phyloP scores from a whole-genome alignment of 805 yeast species.

The Candida insectalens region DNA sequence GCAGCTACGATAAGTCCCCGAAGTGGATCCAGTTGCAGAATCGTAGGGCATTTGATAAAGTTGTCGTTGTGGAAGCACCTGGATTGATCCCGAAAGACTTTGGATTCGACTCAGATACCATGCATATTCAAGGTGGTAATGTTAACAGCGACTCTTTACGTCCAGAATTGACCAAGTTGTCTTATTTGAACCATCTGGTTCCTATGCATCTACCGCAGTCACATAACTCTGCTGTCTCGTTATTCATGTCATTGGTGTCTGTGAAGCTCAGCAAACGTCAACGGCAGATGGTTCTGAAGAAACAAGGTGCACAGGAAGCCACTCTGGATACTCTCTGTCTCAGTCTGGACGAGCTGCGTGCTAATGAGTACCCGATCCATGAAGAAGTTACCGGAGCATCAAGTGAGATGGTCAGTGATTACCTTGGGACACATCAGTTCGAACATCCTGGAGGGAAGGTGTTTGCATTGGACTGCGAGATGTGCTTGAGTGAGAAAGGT shows the following conservation, averaged over 20 bases:
- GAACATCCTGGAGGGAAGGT: conserved; percentile 53
- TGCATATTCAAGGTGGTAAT: not conserved
- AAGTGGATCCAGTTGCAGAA: conserved; percentile 42
- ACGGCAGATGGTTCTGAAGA: conserved; percentile 28
- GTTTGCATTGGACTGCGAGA: conserved; percentile 89
- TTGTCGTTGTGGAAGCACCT: conserved; percentile 52
- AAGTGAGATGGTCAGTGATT: conserved; percentile 8
- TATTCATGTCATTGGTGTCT: conserved; percentile 43
- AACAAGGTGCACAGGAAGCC: conserved; percentile 27
- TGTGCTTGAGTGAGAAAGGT: conserved; percentile 61
- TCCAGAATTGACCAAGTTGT: conserved; percentile 24
- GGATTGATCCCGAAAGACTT: conserved; percentile 47
- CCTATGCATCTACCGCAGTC: conserved; percentile 62
- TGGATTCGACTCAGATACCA: conserved; percentile 22
- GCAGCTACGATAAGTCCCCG: conserved; percentile 33
- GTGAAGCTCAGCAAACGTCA: conserved; percentile 52
- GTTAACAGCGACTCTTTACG: conserved; percentile 3
- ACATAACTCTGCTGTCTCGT: conserved; percentile 40
- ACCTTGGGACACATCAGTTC: conserved; percentile 34
- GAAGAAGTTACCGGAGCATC: conserved; percentile 22
- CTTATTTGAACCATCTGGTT: conserved; percentile 25
- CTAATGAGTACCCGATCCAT: conserved; percentile 49
- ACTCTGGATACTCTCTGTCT: conserved; percentile 46
- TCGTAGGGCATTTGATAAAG: conserved; percentile 36
- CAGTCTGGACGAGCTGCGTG: conserved; percentile 35